These are phyloP conservation scores for Bisporella sp. DNA, from an alignment of 2,329 filamentous ascomycete species.

Conservation along the genomic window DNA sequence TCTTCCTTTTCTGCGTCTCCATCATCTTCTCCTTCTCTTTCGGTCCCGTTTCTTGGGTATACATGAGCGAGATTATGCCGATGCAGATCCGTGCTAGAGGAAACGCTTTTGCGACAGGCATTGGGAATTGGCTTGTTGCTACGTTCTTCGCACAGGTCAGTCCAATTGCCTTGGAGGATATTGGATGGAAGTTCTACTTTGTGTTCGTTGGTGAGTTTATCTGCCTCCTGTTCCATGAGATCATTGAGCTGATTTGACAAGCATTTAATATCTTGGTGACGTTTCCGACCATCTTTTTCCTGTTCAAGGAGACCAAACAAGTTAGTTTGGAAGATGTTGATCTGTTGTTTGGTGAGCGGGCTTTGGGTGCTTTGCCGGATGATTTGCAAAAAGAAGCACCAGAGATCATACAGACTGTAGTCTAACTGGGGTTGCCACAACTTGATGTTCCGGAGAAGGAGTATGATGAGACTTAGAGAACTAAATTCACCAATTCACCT, in stretches of 20 bases:
- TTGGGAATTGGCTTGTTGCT: constrained; percentile 53
- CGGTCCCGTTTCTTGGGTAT: constrained; percentile 55
- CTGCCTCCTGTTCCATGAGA: neutral
- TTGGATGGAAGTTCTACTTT: constrained; percentile 50
- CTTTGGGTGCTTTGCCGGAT: constrained; percentile 37
- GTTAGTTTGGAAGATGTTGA: constrained; percentile 28
- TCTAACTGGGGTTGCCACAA: too few species aligned
- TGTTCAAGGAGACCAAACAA: constrained; percentile 27
- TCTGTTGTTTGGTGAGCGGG: constrained; percentile 28
- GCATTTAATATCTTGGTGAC: constrained; percentile 26
- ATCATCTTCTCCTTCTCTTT: constrained; percentile 54
- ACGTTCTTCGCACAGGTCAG: constrained; percentile 53
- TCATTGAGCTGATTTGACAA: neutral
- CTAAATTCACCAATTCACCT: too few species aligned
- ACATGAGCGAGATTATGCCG: constrained; percentile 60
- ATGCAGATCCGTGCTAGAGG: constrained; percentile 57
- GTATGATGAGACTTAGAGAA: too few species aligned
- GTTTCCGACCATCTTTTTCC: constrained; percentile 27
- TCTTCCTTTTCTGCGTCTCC: constrained; percentile 58
- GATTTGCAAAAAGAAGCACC: constrained; percentile 28
- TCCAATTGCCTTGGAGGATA: constrained; percentile 40
- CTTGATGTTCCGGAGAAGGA: too few species aligned
- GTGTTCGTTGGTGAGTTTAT: constrained; percentile 37
- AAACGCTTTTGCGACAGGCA: constrained; percentile 48
- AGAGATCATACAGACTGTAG: too few species aligned